A percentile compares a stretch with the other conserved stretches of the same genome.
phyloP scores from a whole-genome alignment of 2,329 filamentous ascomycete species.

The Aspergillus ochraceoroseus region DNA sequence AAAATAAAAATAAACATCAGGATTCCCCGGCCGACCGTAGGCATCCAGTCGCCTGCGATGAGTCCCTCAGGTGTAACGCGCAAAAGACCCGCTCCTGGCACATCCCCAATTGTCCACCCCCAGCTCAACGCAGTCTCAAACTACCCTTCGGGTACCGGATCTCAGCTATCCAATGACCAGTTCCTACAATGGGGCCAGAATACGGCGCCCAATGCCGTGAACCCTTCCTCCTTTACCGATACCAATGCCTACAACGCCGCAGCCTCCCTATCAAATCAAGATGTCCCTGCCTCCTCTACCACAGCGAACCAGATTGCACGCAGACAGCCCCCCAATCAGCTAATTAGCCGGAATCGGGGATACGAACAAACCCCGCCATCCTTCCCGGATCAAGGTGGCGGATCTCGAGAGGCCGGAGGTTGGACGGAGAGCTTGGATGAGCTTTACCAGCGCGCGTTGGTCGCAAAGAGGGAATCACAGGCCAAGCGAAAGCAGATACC shows the following conservation, averaged over 20 bases:
- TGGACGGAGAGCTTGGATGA: constrained; percentile 65
- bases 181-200: constrained; percentile 53
- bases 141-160: constrained; percentile 43
- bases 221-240: constrained; percentile 34
- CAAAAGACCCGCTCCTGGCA: constrained; percentile 70
- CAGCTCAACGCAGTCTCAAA: constrained; percentile 50
- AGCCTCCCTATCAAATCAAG: constrained; percentile 44
- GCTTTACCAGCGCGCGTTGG: constrained; percentile 70
- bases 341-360: constrained; percentile 36
- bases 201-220: constrained; percentile 30
- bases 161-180: constrained; percentile 49
- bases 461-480: constrained; percentile 82
- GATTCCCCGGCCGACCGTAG: constrained; percentile 11
- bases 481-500: constrained; percentile 92
- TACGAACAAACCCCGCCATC: constrained; percentile 36
- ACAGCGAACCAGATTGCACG: constrained; percentile 43
- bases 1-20: no score
- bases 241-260: constrained; percentile 38
- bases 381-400: constrained; percentile 28
- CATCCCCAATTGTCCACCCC: constrained; percentile 58
- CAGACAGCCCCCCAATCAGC: constrained; percentile 37
- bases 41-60: constrained; percentile 27
- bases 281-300: constrained; percentile 47
- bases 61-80: constrained; percentile 47
- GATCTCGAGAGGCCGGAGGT: constrained; percentile 35